Conservation (phyloP, 306 rosid species). For the Citrullus amarus region DNA sequence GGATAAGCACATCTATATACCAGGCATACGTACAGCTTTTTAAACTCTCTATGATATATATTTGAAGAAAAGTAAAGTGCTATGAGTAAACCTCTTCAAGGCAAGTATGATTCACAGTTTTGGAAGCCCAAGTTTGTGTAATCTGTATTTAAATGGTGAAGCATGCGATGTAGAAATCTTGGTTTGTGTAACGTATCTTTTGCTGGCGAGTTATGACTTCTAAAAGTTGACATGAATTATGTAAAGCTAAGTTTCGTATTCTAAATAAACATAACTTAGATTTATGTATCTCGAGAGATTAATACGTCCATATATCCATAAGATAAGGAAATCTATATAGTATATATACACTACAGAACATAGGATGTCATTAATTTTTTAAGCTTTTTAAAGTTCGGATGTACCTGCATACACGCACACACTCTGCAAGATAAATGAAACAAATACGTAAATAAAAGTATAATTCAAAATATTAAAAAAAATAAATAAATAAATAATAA, state of each 20-base stretch:
- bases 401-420: conserved; percentile 80
- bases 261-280: not conserved
- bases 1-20: not conserved
- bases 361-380: not conserved
- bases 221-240: not conserved
- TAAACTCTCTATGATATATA: not conserved
- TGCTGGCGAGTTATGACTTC: not conserved
- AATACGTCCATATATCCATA: not conserved
- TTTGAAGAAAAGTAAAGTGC: not conserved
- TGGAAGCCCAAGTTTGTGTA: not conserved
- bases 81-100: not conserved
- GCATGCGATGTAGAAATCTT: not conserved
- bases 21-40: not conserved
- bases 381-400: not conserved
- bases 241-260: not conserved
- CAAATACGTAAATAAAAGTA: not conserved
- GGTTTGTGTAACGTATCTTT: not conserved
- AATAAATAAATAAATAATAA: too few species aligned
- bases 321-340: not conserved
- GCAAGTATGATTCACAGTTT: not conserved
- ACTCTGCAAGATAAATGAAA: conserved; percentile 32
- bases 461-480: not conserved
- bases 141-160: not conserved
- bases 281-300: not conserved
- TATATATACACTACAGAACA: not conserved